These are phyloP conservation scores for Nicotiana knightiana DNA, from an alignment of 257 asterid genomes.

Conservation along the genomic window DNA sequence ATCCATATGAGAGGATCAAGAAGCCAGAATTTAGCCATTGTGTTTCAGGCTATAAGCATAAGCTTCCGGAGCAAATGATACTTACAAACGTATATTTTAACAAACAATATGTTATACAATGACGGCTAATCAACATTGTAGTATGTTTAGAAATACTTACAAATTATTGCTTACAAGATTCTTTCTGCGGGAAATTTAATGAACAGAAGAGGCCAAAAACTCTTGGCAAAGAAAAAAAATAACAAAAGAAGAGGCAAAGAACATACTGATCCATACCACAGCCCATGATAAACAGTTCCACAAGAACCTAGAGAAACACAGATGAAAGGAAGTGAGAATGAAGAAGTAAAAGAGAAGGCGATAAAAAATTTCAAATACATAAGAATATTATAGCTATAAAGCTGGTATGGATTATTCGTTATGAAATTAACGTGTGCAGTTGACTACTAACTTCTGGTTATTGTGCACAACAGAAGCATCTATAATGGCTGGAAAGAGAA, in stretches of 20 bases:
- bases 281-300: constrained; percentile 93
- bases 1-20: background rate
- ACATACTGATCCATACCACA: constrained; percentile 98
- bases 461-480: background rate
- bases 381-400: background rate
- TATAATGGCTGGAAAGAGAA: background rate
- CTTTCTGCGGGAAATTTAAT: background rate
- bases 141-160: background rate
- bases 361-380: constrained; percentile 1
- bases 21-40: background rate
- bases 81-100: background rate
- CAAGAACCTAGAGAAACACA: constrained; percentile 64
- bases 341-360: background rate
- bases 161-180: background rate
- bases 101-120: too few relatives aligned
- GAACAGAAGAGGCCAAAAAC: background rate
- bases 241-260: constrained; percentile 40
- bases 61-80: background rate
- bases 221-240: background rate
- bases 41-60: background rate
- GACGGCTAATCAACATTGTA: background rate
- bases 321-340: constrained; percentile 23
- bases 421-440: background rate
- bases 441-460: background rate
- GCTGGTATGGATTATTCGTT: background rate